These are phyloP conservation scores for Corynascus novoguineensis DNA, from an alignment of 495 filamentous ascomycete genomes.

Conservation along the genomic window DNA sequence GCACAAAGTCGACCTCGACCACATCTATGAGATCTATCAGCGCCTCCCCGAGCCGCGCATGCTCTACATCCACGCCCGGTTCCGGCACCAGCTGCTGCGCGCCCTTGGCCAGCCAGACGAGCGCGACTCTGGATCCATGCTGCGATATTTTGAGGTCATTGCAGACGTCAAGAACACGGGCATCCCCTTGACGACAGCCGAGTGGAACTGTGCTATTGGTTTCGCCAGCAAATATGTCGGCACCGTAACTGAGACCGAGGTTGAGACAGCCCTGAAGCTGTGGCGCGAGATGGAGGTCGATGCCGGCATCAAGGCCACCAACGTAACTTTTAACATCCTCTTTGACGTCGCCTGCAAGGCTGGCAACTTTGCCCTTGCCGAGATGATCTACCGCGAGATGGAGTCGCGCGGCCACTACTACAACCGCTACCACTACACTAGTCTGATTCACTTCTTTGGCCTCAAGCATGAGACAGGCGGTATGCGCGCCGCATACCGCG, in stretches of 20 bases:
- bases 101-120: constrained; percentile 59
- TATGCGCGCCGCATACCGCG: constrained; percentile 64
- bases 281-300: constrained; percentile 84
- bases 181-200: constrained; percentile 54
- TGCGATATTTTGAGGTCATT: constrained; percentile 76
- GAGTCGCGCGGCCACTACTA: constrained; percentile 54
- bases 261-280: constrained; percentile 67
- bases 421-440: constrained; percentile 70
- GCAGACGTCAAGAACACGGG: constrained; percentile 69
- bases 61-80: constrained; percentile 52
- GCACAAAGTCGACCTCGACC: constrained; percentile 31
- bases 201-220: constrained; percentile 82
- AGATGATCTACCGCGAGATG: constrained; percentile 82
- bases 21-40: constrained; percentile 40
- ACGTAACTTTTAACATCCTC: constrained; percentile 82
- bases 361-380: constrained; percentile 72
- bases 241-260: constrained; percentile 55
- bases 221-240: constrained; percentile 67
- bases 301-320: constrained; percentile 56
- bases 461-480: constrained; percentile 60
- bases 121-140: constrained; percentile 55
- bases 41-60: constrained; percentile 55
- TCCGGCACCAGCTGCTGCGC: constrained; percentile 60
- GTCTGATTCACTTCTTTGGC: constrained; percentile 77
- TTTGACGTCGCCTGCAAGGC: constrained; percentile 85